Evolutionary conservation across 805 yeast species (phyloP), one percentile per base, ranked within the genome.

Genomic region (Saccharomycopsis sp.): DNA sequence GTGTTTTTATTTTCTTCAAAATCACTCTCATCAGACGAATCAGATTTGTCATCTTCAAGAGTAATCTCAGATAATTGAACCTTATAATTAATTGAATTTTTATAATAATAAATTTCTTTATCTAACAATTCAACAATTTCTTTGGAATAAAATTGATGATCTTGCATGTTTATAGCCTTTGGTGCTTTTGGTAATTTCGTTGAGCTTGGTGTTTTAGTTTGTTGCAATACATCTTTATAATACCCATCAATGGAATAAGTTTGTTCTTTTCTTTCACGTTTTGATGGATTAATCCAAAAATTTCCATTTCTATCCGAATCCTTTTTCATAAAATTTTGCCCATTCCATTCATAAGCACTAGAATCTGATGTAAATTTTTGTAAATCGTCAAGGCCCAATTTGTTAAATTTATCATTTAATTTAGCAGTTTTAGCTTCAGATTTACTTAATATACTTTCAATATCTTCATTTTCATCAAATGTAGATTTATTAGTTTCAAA

Each of bases 311-410:
- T 66, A n/a, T 66, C 64, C 28, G 54, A 54, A 3, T 51, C 38
- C 49, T 64, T 67, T 45, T 69, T 69, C 33, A 69, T 66, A 47
- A 70, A 70, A 43, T 68, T 67, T 50, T 90, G 88, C 14, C 98
- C 98, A 57, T 93, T 88, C 98, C 98, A 90, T 62, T 89, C 96
- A 62, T 90, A 90, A 0, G 96, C 93, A 1, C 88, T 81, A 20
- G 82, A 81, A 53, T 87, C 95, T 5, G 87, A 82, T 8, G 93
- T 82, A 56, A 89, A 89, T 58, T 85, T 86, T 59, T 90, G 97
- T 41, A 93, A 68, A 58, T 93, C 98, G 60, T 93, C 97, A 23
- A 93, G 67, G 7, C 97, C 97, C 27, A 93, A 71, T 40, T 84
- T 75, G 44, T 87, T 81, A 61, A 83, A 93, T 59, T 86, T 86